Evolutionary conservation across 139 green algal genomes (phyloP).

Genomic region (Chlamydomonas sphaeroides): DNA sequence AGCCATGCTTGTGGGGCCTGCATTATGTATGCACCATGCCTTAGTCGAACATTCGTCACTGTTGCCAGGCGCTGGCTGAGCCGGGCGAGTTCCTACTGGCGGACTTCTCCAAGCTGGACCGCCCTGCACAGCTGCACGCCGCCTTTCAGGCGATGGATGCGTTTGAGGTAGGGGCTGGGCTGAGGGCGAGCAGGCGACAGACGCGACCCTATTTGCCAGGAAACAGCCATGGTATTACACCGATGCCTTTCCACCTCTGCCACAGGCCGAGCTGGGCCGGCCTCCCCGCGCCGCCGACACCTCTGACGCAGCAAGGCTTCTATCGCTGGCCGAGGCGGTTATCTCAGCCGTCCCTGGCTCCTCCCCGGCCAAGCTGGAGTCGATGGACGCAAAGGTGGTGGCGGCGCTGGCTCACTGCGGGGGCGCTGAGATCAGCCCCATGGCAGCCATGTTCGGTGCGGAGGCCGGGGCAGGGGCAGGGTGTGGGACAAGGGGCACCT

Average conservation of each 20-base stretch:
- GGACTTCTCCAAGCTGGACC: slow-evolving; percentile 98
- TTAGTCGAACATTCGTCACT: too few relatives aligned
- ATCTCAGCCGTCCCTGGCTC: slow-evolving; percentile 63
- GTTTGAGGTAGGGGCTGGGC: slow-evolving; percentile 64
- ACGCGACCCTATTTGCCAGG: too few relatives aligned
- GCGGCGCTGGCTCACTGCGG: slow-evolving; percentile 67
- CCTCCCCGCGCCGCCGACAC: slow-evolving; percentile 70
- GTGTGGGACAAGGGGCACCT: too few relatives aligned
- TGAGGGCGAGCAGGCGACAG: too few relatives aligned
- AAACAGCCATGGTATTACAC: background rate
- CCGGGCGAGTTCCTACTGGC: slow-evolving; percentile 96
- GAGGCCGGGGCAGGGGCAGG: too few relatives aligned
- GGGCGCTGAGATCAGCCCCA: slow-evolving; percentile 83
- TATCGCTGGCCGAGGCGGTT: slow-evolving; percentile 71
- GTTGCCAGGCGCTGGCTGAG: slow-evolving; percentile 67
- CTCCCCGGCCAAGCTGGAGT: slow-evolving; percentile 67
- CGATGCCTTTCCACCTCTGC: background rate
- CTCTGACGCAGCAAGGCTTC: slow-evolving; percentile 78
- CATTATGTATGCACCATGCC: too few relatives aligned
- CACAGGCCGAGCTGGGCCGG: slow-evolving; percentile 64
- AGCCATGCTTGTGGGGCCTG: too few relatives aligned
- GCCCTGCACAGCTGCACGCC: slow-evolving; percentile 89
- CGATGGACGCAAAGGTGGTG: slow-evolving; percentile 72
- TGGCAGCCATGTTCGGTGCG: slow-evolving; percentile 96
- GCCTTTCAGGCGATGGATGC: slow-evolving; percentile 93